Base-by-base conservation (phyloP, 1,139 yeast genomes). In the Sugiyamaella novakii region DNA sequence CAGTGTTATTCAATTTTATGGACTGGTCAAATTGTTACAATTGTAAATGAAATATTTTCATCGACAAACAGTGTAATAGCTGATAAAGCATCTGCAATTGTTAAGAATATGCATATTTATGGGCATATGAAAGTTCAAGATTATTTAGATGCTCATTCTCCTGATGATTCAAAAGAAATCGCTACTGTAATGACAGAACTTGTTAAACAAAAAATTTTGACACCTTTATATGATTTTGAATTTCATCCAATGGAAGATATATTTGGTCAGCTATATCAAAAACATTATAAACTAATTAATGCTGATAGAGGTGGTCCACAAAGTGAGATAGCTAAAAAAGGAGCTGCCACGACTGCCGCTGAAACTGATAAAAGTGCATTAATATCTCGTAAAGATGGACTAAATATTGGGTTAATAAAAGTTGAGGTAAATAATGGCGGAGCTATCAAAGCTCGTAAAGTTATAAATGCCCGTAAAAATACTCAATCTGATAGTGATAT, bases 21-120 rank as follows among this genome's bases (percentile, higher is more conserved):
- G 67, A 76, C 91, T 30, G 97, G 96, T 27, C 87, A 87, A 46
- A 81, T 89, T 53, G 74, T 87, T 31, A 69, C 78, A 38, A 74
- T 75, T 48, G 76, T 85, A 35, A 74, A 75, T 49, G 75, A 74
- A 22, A 72, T 71, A 11, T 72, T 69, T 49, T 49, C 64, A 12
- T 19, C 36, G 6, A 34, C 14, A n/a, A 10, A 14, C 12, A 34
- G 38, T 17, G 66, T 69, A 33, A 22, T 28, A 17, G 33, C 43
- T 12, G 70, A 69, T 12, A 48, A 58, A 8, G 71, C 78, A 24
- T 86, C 91, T 0, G 83, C 83, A 54, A 78, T 88, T 31, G 73
- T 87, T n/a, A 89, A 86, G 60, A 87, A 85, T 59, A 72, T 89
- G 43, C 72, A 75, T 59, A 77, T 74, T 45, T 74, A 74, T 71